Base-by-base conservation (phyloP, 176 grass and related monocot genomes). In the Saccharum officinarum region DNA sequence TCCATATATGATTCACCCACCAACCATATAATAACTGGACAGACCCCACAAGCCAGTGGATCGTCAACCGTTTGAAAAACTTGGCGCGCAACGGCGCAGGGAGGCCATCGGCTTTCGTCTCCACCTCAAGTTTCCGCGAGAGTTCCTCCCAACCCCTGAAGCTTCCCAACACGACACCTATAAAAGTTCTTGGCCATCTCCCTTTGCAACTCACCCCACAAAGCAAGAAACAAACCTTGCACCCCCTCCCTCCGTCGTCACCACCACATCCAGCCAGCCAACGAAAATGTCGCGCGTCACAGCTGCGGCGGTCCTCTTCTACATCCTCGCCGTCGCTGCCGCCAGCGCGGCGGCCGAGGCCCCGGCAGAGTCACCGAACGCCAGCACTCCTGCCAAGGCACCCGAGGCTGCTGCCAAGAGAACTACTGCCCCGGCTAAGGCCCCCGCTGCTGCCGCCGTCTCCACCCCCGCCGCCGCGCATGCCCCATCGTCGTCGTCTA, bases 201-300 rank as follows among this genome's bases (percentile, higher is more conserved):
- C 77, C 22, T 52, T 39, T 76, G 52, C 72, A 86, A 85, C 17
- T 55, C 81, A 94, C 84, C 92, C 92, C 73, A 67, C 81, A 80
- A 85, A 92, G 66, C 75, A 47, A 77, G 71, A 69, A 86, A 69
- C 38, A 79, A 77, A 49, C 57, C 46, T 8, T 65, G 76, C 45
- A 18, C 50, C 67, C 30, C 18, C 0, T 4, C 42, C 28, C 31
- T 20, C 25, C 61, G 62, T 30, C 26, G 3, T 0, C 39, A 54
- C 47, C 68, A 59, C 46, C 59, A 26, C n/a, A 12, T 62, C n/a
- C 52, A 44, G 62, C 17, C 8, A 10, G n/a, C 57, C 63, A 60
- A 65, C 4, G 66, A 88, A 71, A 23, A 94, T 94, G 90, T 71
- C 82, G 41, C 90, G 78, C 10, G 36, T 63, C 84, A 33, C 59